Evolutionary conservation across 768 basidiomycete genomes (phyloP), one percentile per base, ranked within the genome.

Genomic region (Lactifluus volemus): DNA sequence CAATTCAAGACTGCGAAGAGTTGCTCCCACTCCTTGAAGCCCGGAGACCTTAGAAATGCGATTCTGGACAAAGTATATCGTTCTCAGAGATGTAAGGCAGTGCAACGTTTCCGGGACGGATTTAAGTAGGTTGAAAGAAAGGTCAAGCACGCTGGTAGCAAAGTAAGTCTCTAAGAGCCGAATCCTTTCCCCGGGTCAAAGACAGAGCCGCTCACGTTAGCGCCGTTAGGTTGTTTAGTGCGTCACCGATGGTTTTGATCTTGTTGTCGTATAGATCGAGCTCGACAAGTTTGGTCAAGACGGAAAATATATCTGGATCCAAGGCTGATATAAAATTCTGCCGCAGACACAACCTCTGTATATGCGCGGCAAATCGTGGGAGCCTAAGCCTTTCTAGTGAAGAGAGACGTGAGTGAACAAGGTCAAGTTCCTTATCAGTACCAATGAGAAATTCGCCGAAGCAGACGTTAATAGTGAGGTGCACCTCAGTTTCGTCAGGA

Each of bases 201-300:
- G 19, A 47, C 25, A 49, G 30, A 42, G 19, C 11, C 2, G 74
- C 84, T 67, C 70, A 90, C 89, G 67, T 76, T 54, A 92, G 76
- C 36, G 78, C 78, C 5, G 72, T 70, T 47, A 85, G 68, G 38
- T 76, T 76, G 61, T 85, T 78, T 55, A 98, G 68, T 0, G 88
- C 86, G 62, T 83, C 76, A 0, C 82, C 88, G 19, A 90, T 71
- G 53, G 76, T 73, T 74, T 91, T 95, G 65, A 99, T 72, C 71
- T 92, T 87, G 76, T 99, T 99, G 72, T 99, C 97, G 70, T 98
- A 99, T 63, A 98, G 68, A 74, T 99, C 97, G 60, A 98, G 73
- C 64, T 98, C 97, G 69, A 93, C 89, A 39, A 99, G 74, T 49
- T 82, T 78, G 12, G 70, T 79, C 58, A 98, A 72, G 36, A 79